These are phyloP conservation scores for Falciphora oryzae DNA, from an alignment of 2,329 filamentous ascomycete species.

Conservation along the genomic window DNA sequence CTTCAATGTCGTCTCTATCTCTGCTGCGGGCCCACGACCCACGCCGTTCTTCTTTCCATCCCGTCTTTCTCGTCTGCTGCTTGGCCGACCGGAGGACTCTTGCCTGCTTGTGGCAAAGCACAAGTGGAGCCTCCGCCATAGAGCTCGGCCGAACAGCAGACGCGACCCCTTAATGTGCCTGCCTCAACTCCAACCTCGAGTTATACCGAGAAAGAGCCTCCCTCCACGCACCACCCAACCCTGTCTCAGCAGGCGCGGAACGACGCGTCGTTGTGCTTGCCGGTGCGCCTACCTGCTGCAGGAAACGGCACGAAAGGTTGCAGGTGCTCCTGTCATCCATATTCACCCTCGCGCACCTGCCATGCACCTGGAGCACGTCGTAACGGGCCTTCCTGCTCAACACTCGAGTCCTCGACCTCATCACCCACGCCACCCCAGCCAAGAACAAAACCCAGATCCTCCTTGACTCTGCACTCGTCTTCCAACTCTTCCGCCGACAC, in stretches of 20 bases:
- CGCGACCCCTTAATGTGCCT: background rate
- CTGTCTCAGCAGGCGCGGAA: background rate
- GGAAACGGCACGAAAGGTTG: background rate
- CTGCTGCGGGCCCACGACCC: background rate
- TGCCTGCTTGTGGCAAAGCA: background rate
- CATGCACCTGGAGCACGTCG: background rate
- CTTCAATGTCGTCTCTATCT: too few relatives aligned
- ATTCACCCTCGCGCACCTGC: background rate
- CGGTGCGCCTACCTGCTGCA: background rate
- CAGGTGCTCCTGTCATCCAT: background rate
- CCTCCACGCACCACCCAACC: background rate
- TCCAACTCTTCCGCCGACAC: background rate
- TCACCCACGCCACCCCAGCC: background rate
- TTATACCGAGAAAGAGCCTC: background rate
- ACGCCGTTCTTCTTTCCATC: background rate
- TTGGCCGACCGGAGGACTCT: background rate
- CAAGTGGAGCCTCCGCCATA: background rate
- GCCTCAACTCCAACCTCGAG: background rate
- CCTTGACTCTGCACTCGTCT: background rate
- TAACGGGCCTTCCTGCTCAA: slow-evolving; percentile 1
- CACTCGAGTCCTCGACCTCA: background rate
- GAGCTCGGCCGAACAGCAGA: background rate
- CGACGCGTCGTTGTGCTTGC: background rate
- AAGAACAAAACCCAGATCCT: background rate
- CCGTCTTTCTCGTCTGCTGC: background rate